Percentiles rank a stretch among this genome's conserved stretches.
Conservation (phyloP, 176 grass and related monocot genomes). For the Hordeum marinum region DNA sequence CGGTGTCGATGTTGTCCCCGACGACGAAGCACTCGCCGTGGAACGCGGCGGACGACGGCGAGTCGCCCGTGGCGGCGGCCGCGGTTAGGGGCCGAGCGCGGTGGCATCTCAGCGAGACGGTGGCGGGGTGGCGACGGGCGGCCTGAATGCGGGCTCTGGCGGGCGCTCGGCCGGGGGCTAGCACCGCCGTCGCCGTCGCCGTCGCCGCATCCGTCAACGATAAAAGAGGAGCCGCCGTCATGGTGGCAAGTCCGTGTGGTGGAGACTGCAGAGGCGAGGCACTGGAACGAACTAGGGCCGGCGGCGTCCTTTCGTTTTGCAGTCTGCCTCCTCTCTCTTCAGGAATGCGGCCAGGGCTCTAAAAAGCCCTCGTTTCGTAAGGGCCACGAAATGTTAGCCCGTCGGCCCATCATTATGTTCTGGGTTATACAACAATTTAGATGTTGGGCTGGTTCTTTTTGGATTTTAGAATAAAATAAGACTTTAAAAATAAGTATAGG, state of each 20-base stretch:
- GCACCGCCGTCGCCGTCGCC: not conserved
- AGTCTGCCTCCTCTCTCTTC: too few relatives aligned
- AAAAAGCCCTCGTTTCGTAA: constrained; percentile 7
- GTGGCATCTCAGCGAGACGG: constrained; percentile 19
- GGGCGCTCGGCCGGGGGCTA: not conserved
- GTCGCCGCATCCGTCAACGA: not conserved
- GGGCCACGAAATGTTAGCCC: not conserved
- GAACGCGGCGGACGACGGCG: constrained; percentile 41
- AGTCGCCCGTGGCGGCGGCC: not conserved
- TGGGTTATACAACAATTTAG: not conserved
- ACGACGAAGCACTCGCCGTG: constrained; percentile 84
- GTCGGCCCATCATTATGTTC: not conserved
- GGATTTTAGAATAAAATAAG: too few relatives aligned
- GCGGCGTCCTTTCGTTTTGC: not conserved
- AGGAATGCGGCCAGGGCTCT: not conserved
- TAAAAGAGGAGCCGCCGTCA: constrained; percentile 17
- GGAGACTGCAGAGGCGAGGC: not conserved
- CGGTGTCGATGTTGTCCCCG: constrained; percentile 94
- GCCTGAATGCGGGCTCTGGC: not conserved
- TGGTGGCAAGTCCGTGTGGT: not conserved
- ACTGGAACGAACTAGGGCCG: not conserved
- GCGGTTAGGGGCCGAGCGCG: not conserved
- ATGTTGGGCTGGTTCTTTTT: not conserved
- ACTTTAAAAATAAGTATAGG: too few relatives aligned
- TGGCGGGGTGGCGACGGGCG: not conserved